Evolutionary conservation across 306 rosid species (phyloP), one percentile per base, ranked within the genome.

Genomic region (Ormosia emarginata): DNA sequence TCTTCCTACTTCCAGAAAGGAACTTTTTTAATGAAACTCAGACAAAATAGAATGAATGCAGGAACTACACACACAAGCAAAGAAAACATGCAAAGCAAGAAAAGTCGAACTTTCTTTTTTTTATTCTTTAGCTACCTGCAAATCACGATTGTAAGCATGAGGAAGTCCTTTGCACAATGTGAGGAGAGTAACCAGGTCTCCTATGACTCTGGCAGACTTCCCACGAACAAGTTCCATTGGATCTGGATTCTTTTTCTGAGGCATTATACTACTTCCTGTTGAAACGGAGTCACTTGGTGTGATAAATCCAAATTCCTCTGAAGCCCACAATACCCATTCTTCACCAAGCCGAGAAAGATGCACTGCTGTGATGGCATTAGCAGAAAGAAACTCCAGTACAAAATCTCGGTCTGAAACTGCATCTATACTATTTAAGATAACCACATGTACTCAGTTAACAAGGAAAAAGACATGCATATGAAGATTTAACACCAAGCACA

Each of bases 211-310:
- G 37, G 96, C 98, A 73, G 98, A 93, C 85, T 95, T 95, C 64
- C 98, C 98, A 57, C 99, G 99, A 56, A 95, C 98, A 74, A 95
- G 99, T 86, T 93, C 99, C 99, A 95, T 95, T 56, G 99, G 99
- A 83, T 92, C 99, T 34, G 98, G 99, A 72, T 95, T 95, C 87
- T 95, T 95, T 86, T 95, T 93, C 91, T 95, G 99, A 86, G 99
- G 99, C 99, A 95, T 95, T 78, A 95, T 95, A 61, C 99, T 95
- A 82, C 98, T 95, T 56, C 98, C 99, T 12, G 98, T 95, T 62
- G 98, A 95, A 84, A 95, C 98, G 46, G 97, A 84, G 72, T 95
- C 99, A 52, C 95, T 92, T 58, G 99, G 97, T 5, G 93, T 92
- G 82, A 95, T 81, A 76, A 95, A 95, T 76, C 99, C 99, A 80